Percentiles rank a stretch among this genome's conserved stretches.
Conservation (phyloP, 2,329 filamentous ascomycete species). For the Cephalotrichum gorgonifer region DNA sequence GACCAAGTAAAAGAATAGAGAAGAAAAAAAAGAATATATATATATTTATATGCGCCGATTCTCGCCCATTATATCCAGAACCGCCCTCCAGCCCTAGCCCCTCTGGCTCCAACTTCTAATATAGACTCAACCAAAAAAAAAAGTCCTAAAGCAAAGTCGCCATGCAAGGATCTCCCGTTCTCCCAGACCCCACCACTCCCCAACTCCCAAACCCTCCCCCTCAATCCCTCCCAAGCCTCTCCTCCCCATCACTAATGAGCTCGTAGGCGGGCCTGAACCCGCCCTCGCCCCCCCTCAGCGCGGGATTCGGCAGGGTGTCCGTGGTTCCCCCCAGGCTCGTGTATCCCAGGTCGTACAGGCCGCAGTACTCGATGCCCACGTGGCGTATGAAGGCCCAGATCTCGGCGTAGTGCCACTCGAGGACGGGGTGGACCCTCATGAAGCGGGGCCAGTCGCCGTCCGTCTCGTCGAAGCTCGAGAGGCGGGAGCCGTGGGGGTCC, state of each 20-base stretch:
- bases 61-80: background rate
- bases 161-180: background rate
- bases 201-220: no score
- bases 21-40: background rate
- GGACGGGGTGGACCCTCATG: conserved; percentile 88
- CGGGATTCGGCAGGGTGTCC: conserved; percentile 85
- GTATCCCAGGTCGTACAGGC: conserved; percentile 77
- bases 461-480: conserved; percentile 79
- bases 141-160: no score
- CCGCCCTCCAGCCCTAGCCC: no score
- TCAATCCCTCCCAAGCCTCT: conserved; percentile 61
- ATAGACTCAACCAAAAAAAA: no score
- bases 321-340: conserved; percentile 84
- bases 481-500: conserved; percentile 61
- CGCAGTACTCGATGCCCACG: conserved; percentile 73
- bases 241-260: conserved; percentile 62
- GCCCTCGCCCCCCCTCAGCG: conserved; percentile 31
- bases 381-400: conserved; percentile 85
- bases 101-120: no score
- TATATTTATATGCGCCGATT: background rate
- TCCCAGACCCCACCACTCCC: no score
- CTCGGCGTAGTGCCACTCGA: conserved; percentile 95
- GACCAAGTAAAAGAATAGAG: background rate
- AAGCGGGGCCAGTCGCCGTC: conserved; percentile 86
- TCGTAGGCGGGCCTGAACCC: conserved; percentile 66